Percentiles rank a stretch among this genome's conserved stretches.
Evolutionary conservation across 2,329 filamentous ascomycete species (phyloP).

Genomic region (Paraconiothyrium brasiliense): DNA sequence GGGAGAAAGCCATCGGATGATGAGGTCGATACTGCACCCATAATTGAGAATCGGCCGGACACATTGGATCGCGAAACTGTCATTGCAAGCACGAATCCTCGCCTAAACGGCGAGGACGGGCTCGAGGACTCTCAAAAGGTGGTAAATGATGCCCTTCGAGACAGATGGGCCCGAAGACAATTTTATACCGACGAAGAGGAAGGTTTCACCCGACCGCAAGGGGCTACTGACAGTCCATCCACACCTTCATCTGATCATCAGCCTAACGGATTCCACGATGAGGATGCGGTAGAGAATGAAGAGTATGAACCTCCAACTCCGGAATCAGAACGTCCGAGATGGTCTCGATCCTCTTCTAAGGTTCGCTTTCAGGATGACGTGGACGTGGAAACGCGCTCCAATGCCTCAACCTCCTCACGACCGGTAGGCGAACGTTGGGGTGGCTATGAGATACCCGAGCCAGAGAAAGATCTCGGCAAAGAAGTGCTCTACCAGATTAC

Average conservation of each 20-base stretch:
- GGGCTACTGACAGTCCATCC: slow-evolving; percentile 21
- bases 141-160: slow-evolving; percentile 57
- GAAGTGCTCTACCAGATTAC: slow-evolving; percentile 92
- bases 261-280: slow-evolving; percentile 17
- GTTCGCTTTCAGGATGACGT: slow-evolving; percentile 78
- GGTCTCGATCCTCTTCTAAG: slow-evolving; percentile 80
- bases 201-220: slow-evolving; percentile 60
- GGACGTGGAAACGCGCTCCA: slow-evolving; percentile 76
- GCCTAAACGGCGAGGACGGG: neutral
- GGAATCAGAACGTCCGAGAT: slow-evolving; percentile 32
- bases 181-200: slow-evolving; percentile 91
- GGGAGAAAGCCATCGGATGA: slow-evolving; percentile 45
- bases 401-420: slow-evolving; percentile 76
- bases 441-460: slow-evolving; percentile 79
- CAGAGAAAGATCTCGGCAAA: slow-evolving; percentile 83
- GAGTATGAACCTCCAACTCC: slow-evolving; percentile 16
- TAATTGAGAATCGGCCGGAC: slow-evolving; percentile 8
- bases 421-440: slow-evolving; percentile 75
- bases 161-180: slow-evolving; percentile 76
- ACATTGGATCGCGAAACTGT: slow-evolving; percentile 28
- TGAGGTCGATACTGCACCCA: slow-evolving; percentile 34
- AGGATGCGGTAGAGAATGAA: neutral
- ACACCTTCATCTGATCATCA: slow-evolving; percentile 21
- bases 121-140: neutral
- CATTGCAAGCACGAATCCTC: slow-evolving; percentile 23